A percentile compares a stretch with the other conserved stretches of the same genome.
These are phyloP conservation scores for Ophiostoma sp. DNA, from an alignment of 2,329 filamentous ascomycete species.

Conservation along the genomic window DNA sequence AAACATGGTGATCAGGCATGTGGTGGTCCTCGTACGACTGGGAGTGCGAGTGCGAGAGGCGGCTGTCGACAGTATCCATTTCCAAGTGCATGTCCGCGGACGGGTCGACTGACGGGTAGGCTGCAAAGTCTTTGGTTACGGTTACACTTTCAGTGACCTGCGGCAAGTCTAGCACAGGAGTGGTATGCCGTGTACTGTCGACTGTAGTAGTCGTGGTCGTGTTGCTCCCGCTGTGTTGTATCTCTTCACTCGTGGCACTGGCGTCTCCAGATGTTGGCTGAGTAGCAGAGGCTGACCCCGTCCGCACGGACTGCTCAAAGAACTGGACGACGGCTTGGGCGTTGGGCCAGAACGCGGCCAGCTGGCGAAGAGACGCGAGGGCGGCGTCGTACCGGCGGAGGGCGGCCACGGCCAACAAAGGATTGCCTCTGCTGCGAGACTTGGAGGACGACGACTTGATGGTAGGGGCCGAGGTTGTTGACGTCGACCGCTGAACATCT, in stretches of 20 bases:
- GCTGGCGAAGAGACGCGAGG: conserved; percentile 28
- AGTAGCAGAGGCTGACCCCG: conserved; percentile 57
- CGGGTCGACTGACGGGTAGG: not conserved
- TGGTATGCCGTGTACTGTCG: not conserved
- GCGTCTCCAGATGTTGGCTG: not conserved
- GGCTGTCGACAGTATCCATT: not conserved
- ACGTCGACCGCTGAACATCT: conserved; percentile 6
- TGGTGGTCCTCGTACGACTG: not conserved
- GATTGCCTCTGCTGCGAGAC: conserved; percentile 26
- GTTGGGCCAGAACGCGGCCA: conserved; percentile 32
- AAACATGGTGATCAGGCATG: not conserved
- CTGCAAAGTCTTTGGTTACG: not conserved
- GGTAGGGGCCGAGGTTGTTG: not conserved
- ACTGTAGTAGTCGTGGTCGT: not conserved
- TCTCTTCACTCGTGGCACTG: not conserved
- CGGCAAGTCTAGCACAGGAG: not conserved
- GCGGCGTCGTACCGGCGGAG: conserved; percentile 31
- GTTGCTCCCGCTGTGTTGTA: not conserved
- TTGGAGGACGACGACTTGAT: not conserved
- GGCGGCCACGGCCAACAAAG: conserved; percentile 31
- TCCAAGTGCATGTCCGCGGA: not conserved
- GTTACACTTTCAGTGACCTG: no score
- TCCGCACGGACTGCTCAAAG: conserved; percentile 60
- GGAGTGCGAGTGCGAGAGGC: not conserved
- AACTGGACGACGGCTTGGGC: conserved; percentile 31